phyloP scores from a whole-genome alignment of 192 early-diverging fungal genomes.

The Funneliformis geosporum region DNA sequence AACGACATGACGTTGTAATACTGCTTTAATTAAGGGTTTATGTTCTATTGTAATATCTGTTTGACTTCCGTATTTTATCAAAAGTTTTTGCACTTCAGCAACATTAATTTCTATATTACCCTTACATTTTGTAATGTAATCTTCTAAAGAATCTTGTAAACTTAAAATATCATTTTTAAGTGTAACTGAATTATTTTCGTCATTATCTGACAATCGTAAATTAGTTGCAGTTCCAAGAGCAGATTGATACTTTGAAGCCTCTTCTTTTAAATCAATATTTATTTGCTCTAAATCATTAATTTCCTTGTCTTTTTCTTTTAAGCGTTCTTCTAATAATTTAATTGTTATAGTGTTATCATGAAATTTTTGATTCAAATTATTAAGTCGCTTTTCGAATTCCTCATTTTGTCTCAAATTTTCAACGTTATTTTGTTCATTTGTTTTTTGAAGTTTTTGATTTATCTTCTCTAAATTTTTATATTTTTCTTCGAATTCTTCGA shows the following conservation, averaged over 20 bases:
- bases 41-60: neutral
- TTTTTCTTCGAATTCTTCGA: too few relatives aligned
- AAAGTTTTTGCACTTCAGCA: neutral
- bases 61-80: neutral
- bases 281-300: neutral
- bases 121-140: neutral
- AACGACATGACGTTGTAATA: conserved; percentile 9
- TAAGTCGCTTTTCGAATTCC: too few relatives aligned
- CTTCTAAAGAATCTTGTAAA: neutral
- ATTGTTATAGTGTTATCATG: too few relatives aligned
- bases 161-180: neutral
- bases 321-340: too few relatives aligned
- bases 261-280: neutral
- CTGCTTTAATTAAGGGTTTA: conserved; percentile 1
- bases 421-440: too few relatives aligned
- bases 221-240: conserved; percentile 13
- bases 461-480: too few relatives aligned
- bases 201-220: conserved; percentile 8
- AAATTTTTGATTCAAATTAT: too few relatives aligned
- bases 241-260: conserved; percentile 11
- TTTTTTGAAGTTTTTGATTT: too few relatives aligned
- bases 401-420: too few relatives aligned
- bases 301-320: too few relatives aligned
- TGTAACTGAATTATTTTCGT: conserved; percentile 2
- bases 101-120: conserved; percentile 4